Evolutionary conservation across 495 filamentous ascomycete species (phyloP).

Genomic region (Extremus antarcticus): DNA sequence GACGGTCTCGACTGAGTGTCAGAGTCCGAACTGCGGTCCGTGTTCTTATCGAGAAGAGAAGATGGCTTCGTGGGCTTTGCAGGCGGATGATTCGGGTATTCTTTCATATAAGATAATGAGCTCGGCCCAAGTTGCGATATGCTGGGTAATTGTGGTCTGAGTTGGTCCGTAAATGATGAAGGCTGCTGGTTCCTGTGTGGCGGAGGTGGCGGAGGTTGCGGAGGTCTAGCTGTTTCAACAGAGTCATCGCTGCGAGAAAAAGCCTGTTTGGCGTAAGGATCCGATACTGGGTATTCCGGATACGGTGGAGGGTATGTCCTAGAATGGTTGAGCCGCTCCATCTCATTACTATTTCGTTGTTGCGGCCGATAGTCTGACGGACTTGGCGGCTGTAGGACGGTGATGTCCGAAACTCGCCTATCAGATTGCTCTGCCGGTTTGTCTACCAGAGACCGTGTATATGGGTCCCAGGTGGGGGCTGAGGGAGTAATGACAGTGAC

Average conservation of each 20-base stretch:
- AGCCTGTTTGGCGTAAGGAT: not conserved
- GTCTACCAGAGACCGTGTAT: slow-evolving; percentile 18
- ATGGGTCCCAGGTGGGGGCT: slow-evolving; percentile 19
- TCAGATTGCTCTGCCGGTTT: slow-evolving; percentile 1
- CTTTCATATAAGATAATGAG: slow-evolving; percentile 26
- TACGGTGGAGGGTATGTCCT: slow-evolving; percentile 10
- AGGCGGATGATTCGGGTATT: slow-evolving; percentile 24
- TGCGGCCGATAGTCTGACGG: slow-evolving; percentile 11
- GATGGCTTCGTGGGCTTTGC: slow-evolving; percentile 13
- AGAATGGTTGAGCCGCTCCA: not conserved
- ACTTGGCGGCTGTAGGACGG: slow-evolving; percentile 12
- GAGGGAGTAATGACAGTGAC: not conserved
- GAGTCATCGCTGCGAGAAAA: slow-evolving; percentile 17
- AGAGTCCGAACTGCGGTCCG: slow-evolving; percentile 3
- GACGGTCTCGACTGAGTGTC: slow-evolving; percentile 3
- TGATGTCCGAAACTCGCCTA: slow-evolving; percentile 5
- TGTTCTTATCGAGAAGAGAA: not conserved
- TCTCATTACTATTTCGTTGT: not conserved
- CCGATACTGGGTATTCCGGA: slow-evolving; percentile 7
- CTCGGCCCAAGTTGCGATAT: slow-evolving; percentile 6
- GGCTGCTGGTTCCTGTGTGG: slow-evolving; percentile 6
- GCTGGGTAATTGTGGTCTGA: slow-evolving; percentile 1
- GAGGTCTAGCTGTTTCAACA: slow-evolving; percentile 10
- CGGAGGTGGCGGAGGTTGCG: slow-evolving; percentile 8
- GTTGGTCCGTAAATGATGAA: not conserved